Base-by-base conservation (phyloP, 768 basidiomycete genomes). In the Psilocybe subaeruginosa region DNA sequence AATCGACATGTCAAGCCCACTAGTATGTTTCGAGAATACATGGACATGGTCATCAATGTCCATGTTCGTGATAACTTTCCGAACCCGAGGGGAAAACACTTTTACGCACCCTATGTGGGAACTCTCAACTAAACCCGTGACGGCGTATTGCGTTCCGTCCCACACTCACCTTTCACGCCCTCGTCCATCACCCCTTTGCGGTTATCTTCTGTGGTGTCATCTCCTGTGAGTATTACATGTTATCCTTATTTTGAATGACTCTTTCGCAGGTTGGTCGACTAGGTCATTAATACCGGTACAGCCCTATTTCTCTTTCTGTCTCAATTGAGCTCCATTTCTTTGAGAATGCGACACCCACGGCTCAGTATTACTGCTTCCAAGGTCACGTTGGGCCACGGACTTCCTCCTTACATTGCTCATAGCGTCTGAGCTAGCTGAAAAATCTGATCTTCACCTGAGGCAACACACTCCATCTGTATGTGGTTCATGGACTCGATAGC, bases 61-160 rank as follows among this genome's bases (percentile, higher is more conserved):
- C 55, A 46, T 46, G 35, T 9, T 53, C 50, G 30, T 29, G 23
- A 6, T 27, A 23, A 50, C 59, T 45, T 30, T 23, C 23, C 23
- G 23, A 23, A 23, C 23, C 23, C 23, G 23, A 23, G 23, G 59
- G 27, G 54, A 33, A 60, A 50, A 60, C 55, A 54, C 59, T 12
- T 60, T 60, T 56, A 60, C 46, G 54, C 59, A 60, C 59, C 0
- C 31, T 29, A 46, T 60, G 59, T 60, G 53, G 54, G 59, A 23
- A 55, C 59, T 60, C 59, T 37, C 11, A 27, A 17, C 31, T 11
- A 29, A 46, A 45, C 19, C 45, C 46, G 27, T 54, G 53, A 39
- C 53, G 54, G 16, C 46, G 47, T 53, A 30, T n/a, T 23, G 23
- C 23, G 23, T 31, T 29, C 17, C 59, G 19, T 45, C 30, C 51